These are phyloP conservation scores for Aspergillus neotritici DNA, from an alignment of 2,329 filamentous ascomycete species.

Conservation along the genomic window DNA sequence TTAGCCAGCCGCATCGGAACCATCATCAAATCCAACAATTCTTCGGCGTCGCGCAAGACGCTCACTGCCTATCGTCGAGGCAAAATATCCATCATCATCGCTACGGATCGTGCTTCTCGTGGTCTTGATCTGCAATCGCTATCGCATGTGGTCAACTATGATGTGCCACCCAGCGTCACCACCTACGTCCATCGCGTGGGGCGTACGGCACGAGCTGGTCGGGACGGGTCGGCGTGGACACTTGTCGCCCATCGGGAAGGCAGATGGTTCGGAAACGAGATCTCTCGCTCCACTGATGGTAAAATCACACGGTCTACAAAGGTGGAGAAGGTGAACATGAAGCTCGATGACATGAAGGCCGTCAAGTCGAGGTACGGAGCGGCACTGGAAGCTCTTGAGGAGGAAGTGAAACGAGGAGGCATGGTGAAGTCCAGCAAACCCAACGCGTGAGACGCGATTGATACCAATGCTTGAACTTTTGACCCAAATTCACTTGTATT, in stretches of 20 bases:
- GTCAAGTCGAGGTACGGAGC: constrained; percentile 28
- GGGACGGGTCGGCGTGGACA: constrained; percentile 74
- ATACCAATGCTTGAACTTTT: too few relatives aligned
- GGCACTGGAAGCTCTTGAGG: constrained; percentile 34
- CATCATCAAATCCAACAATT: constrained; percentile 72
- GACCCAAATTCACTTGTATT: too few relatives aligned
- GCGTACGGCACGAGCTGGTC: constrained; percentile 77
- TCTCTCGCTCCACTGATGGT: constrained; percentile 50
- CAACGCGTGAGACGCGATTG: background rate
- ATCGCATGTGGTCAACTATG: constrained; percentile 88
- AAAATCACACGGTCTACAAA: constrained; percentile 27
- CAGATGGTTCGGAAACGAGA: constrained; percentile 85
- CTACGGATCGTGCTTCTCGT: constrained; percentile 87
- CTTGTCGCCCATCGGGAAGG: constrained; percentile 76
- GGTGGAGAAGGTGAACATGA: constrained; percentile 29
- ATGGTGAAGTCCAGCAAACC: constrained; percentile 5
- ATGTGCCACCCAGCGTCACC: constrained; percentile 72
- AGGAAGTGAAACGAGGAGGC: constrained; percentile 28
- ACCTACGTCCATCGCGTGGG: constrained; percentile 90
- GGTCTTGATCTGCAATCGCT: constrained; percentile 78
- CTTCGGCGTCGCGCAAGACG: constrained; percentile 61
- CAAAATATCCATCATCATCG: constrained; percentile 69
- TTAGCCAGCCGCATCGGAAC: constrained; percentile 58
- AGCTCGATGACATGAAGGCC: constrained; percentile 22
- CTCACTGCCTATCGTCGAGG: constrained; percentile 60